Evolutionary conservation across 176 grass and related monocot genomes (phyloP).

Genomic region (Tuctoria greenei): DNA sequence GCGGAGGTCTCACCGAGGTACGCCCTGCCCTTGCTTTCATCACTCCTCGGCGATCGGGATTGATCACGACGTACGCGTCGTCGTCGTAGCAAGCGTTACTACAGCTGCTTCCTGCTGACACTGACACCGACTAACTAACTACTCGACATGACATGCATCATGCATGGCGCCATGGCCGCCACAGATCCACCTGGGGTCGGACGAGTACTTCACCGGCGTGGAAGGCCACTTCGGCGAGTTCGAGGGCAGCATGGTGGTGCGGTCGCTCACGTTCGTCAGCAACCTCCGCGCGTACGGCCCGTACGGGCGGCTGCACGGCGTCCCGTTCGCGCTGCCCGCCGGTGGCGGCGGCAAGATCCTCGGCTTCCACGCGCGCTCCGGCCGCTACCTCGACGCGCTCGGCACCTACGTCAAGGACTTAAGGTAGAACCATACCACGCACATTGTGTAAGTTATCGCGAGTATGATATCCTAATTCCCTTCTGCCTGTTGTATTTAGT

Average conservation of each 20-base stretch:
- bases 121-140: too few relatives aligned
- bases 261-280: constrained; percentile 42
- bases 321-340: constrained; percentile 44
- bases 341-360: constrained; percentile 39
- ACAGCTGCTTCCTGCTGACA: too few relatives aligned
- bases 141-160: too few relatives aligned
- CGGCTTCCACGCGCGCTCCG: constrained; percentile 55
- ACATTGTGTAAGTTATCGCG: too few relatives aligned
- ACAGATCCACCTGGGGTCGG: constrained; percentile 29
- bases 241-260: constrained; percentile 16
- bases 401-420: constrained; percentile 50
- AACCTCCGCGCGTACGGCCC: constrained; percentile 46
- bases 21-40: too few relatives aligned
- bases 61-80: too few relatives aligned
- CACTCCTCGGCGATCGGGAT: too few relatives aligned
- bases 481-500: too few relatives aligned
- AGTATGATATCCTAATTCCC: too few relatives aligned
- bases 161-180: too few relatives aligned
- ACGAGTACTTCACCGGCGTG: constrained; percentile 42
- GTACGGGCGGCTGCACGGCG: constrained; percentile 19
- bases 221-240: constrained; percentile 36
- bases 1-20: constrained; percentile 34
- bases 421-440: background rate
- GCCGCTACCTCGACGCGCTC: constrained; percentile 44
- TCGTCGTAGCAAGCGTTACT: too few relatives aligned